Evolutionary conservation across 768 basidiomycete genomes (phyloP).

Genomic region (Mycena crocata): DNA sequence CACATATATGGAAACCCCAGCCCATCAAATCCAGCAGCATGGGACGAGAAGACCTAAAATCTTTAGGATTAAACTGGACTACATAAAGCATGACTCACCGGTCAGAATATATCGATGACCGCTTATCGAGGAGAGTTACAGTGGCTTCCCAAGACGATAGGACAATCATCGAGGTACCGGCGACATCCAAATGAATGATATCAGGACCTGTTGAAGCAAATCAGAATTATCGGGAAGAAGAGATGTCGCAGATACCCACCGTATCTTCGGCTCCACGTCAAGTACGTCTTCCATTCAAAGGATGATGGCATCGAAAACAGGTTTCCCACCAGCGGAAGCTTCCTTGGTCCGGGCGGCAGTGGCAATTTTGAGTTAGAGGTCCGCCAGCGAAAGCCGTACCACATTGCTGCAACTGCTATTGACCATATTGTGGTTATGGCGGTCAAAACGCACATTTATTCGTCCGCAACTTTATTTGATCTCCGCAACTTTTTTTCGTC

Average conservation of each 20-base stretch:
- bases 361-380: not conserved
- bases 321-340: slow-evolving; percentile 58
- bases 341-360: slow-evolving; percentile 54
- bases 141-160: slow-evolving; percentile 41
- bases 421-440: not conserved
- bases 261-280: slow-evolving; percentile 49
- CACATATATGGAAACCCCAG: not conserved
- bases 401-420: not conserved
- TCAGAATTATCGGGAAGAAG: not conserved
- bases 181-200: slow-evolving; percentile 43
- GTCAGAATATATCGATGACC: slow-evolving; percentile 24
- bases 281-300: slow-evolving; percentile 52
- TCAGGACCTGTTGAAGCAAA: slow-evolving; percentile 26
- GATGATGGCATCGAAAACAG: slow-evolving; percentile 55
- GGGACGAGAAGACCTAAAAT: not conserved
- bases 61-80: not conserved
- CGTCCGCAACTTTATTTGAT: too few relatives aligned
- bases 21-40: not conserved
- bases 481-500: too few relatives aligned
- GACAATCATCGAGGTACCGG: slow-evolving; percentile 47
- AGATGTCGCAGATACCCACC: slow-evolving; percentile 26
- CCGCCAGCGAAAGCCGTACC: not conserved
- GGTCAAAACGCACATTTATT: too few relatives aligned
- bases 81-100: not conserved
- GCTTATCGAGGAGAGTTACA: slow-evolving; percentile 51